Conservation (phyloP, 2,329 filamentous ascomycete genomes). For the Cordyceps farinosa region DNA sequence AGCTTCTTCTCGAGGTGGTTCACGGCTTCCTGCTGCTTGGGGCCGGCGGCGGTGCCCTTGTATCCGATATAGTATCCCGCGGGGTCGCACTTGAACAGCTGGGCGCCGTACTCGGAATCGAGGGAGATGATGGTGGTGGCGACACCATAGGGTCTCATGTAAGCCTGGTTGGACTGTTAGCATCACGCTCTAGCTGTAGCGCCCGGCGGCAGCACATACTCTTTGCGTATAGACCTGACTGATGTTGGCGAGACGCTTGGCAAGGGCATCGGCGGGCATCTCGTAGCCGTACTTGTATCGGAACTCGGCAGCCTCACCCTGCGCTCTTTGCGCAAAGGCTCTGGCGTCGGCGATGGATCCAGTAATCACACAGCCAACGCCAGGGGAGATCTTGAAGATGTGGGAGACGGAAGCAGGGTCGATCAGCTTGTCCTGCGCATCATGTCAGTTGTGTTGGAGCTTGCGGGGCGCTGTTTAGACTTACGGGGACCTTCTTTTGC, state of each 20-base stretch:
- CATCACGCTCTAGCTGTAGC: background rate
- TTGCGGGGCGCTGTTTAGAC: conserved; percentile 33
- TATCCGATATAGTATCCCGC: conserved; percentile 98
- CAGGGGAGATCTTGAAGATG: conserved; percentile 94
- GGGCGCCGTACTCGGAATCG: conserved; percentile 86
- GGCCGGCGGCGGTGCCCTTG: conserved; percentile 95
- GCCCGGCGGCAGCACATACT: conserved; percentile 48
- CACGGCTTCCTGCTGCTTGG: conserved; percentile 97
- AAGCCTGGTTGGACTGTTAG: conserved; percentile 52
- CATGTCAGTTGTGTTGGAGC: conserved; percentile 9
- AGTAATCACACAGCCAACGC: conserved; percentile 96
- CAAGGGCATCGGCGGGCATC: conserved; percentile 96
- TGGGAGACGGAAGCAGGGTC: conserved; percentile 95
- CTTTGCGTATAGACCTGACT: conserved; percentile 98
- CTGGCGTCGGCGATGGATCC: conserved; percentile 96
- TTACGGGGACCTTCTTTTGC: conserved; percentile 98
- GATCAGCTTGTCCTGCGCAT: conserved; percentile 88
- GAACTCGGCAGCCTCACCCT: conserved; percentile 95
- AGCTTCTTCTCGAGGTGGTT: conserved; percentile 99
- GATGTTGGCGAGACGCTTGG: conserved; percentile 97
- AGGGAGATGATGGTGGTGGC: conserved; percentile 93
- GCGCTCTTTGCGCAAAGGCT: conserved; percentile 86
- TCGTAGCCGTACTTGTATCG: conserved; percentile 98
- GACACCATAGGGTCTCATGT: conserved; percentile 96
- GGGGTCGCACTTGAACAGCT: conserved; percentile 97